Evolutionary conservation across 139 green algal genomes (phyloP).

Genomic region (Edaphochlamys debaryana): DNA sequence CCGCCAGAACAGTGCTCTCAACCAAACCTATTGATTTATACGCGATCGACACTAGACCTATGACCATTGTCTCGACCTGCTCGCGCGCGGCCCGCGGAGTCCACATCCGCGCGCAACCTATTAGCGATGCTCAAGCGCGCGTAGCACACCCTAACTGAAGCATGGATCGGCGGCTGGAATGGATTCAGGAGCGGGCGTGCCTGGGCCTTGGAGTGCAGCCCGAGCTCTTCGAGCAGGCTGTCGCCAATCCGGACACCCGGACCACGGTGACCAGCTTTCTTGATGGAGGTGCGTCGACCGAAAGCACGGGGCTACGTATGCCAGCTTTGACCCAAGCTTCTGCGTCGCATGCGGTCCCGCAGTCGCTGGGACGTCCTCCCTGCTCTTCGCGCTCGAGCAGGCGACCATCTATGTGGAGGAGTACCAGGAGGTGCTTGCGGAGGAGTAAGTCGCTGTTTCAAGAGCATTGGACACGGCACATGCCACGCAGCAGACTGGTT

Average conservation of each 20-base stretch:
- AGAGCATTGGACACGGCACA: too few relatives aligned
- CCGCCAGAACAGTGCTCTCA: too few relatives aligned
- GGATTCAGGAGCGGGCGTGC: slow-evolving; percentile 50
- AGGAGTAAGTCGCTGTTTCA: neutral
- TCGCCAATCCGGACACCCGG: slow-evolving; percentile 12
- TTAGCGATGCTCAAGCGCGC: too few relatives aligned
- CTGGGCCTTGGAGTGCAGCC: slow-evolving; percentile 38
- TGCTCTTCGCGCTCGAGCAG: slow-evolving; percentile 52
- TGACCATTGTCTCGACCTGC: too few relatives aligned
- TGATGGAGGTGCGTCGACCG: slow-evolving; percentile 56
- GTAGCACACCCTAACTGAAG: too few relatives aligned
- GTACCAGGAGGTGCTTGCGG: slow-evolving; percentile 46
- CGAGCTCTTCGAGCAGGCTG: slow-evolving; percentile 44
- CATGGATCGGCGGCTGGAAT: slow-evolving; percentile 45
- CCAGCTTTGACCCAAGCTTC: too few relatives aligned
- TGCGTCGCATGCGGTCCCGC: neutral
- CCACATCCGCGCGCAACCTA: too few relatives aligned
- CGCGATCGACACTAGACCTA: too few relatives aligned
- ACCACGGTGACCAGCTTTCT: slow-evolving; percentile 43
- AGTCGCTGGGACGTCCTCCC: slow-evolving; percentile 25
- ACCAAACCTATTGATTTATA: too few relatives aligned
- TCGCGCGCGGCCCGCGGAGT: too few relatives aligned
- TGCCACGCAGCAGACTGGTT: too few relatives aligned
- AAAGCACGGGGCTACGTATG: too few relatives aligned
- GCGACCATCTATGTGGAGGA: slow-evolving; percentile 57